Conservation (phyloP, 768 basidiomycete genomes). For the Gelatoporia subvermispora region DNA sequence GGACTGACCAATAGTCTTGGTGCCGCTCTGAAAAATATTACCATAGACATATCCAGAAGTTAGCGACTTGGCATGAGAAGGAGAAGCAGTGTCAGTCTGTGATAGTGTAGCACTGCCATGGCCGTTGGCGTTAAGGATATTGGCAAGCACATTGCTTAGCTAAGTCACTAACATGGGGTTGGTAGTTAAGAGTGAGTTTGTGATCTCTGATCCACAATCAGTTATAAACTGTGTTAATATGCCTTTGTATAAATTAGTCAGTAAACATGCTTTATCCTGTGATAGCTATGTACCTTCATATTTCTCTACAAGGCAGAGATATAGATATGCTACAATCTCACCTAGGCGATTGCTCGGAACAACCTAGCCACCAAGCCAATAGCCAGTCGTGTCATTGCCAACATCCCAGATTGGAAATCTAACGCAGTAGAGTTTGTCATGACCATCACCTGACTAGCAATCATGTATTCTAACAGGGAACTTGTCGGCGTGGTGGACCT, state of each 20-base stretch:
- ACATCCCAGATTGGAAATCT: constrained; percentile 36
- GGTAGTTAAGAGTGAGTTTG: no score
- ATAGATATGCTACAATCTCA: constrained; percentile 28
- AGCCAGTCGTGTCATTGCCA: constrained; percentile 27
- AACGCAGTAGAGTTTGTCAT: constrained; percentile 35
- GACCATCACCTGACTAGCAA: constrained; percentile 34
- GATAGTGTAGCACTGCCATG: no score
- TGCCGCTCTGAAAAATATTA: no score
- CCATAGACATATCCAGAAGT: no score
- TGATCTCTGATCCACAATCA: constrained; percentile 35
- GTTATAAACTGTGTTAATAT: constrained; percentile 30
- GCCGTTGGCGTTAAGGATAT: no score
- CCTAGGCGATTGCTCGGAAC: constrained; percentile 33
- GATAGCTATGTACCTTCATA: constrained; percentile 18
- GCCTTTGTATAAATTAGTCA: constrained; percentile 19
- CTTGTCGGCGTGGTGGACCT: constrained; percentile 21
- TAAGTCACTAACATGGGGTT: no score
- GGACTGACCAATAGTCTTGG: no score
- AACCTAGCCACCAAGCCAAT: constrained; percentile 31
- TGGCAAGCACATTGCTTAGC: no score
- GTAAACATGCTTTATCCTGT: background rate
- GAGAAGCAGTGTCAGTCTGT: no score
- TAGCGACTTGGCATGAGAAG: no score
- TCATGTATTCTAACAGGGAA: constrained; percentile 30
- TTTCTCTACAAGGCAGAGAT: constrained; percentile 24